Conservation (phyloP, 495 filamentous ascomycete species). For the Neurospora cerealis region DNA sequence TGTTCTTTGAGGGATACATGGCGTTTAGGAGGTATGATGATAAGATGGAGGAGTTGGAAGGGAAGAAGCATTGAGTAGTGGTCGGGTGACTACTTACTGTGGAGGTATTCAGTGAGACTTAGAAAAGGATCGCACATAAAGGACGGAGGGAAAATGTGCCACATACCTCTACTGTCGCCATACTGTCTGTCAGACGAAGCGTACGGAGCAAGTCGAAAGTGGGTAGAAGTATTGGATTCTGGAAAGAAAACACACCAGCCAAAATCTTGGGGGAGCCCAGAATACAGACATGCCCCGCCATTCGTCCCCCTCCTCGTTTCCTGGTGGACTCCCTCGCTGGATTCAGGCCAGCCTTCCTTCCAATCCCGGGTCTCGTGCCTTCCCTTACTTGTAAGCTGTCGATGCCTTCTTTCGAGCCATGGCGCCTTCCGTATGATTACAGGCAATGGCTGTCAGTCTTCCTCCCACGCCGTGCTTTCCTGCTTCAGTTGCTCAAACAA, state of each 20-base stretch:
- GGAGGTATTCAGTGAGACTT: background rate
- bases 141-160: background rate
- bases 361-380: background rate
- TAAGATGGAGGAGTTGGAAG: conserved; percentile 17
- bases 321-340: background rate
- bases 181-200: background rate
- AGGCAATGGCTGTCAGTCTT: background rate
- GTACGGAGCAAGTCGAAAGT: background rate
- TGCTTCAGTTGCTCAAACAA: background rate
- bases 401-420: background rate
- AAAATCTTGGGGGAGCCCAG: background rate
- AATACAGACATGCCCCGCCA: background rate
- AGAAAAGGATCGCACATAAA: background rate
- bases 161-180: background rate
- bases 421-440: background rate
- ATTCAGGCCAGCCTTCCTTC: background rate
- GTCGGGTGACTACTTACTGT: background rate
- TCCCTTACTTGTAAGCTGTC: background rate
- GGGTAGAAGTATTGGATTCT: background rate
- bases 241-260: background rate
- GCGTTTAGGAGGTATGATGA: conserved; percentile 31
- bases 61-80: conserved; percentile 2
- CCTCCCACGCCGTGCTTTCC: background rate
- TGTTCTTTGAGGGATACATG: conserved; percentile 31
- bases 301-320: background rate